Conservation (phyloP, 1,284 basidiomycete species). For the Cerrena zonata region DNA sequence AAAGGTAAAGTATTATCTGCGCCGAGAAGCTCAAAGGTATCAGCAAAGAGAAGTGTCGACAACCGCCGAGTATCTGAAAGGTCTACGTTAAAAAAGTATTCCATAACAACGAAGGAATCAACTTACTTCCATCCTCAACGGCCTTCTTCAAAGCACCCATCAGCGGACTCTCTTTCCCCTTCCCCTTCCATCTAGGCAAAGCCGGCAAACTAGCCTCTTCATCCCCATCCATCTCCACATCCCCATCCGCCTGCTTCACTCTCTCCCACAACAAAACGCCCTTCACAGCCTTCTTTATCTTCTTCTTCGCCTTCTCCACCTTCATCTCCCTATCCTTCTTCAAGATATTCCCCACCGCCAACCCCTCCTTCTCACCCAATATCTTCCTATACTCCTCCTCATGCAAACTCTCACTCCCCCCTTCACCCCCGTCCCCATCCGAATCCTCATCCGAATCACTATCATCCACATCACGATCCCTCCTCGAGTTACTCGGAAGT, state of each 20-base stretch:
- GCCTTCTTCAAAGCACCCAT: constrained; percentile 28
- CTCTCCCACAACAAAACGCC: constrained; percentile 21
- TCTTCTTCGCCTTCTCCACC: constrained; percentile 26
- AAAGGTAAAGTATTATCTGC: constrained; percentile 11
- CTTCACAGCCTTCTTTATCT: constrained; percentile 34
- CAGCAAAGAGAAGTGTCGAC: constrained; percentile 35
- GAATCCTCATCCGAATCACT: constrained; percentile 8
- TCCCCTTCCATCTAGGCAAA: constrained; percentile 6
- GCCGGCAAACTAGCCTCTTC: constrained; percentile 12
- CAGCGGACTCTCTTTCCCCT: constrained; percentile 8
- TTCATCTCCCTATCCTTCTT: constrained; percentile 30
- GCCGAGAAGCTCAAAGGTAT: constrained; percentile 12
- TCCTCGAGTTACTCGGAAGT: background rate
- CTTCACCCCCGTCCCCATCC: constrained; percentile 21
- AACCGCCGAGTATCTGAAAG: constrained; percentile 35
- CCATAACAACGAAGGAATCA: background rate
- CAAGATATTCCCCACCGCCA: constrained; percentile 39
- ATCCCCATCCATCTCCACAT: constrained; percentile 15
- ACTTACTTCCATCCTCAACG: constrained; percentile 35
- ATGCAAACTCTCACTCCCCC: constrained; percentile 29
- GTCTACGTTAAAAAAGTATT: background rate
- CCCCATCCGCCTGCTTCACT: constrained; percentile 8
- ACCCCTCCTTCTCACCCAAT: constrained; percentile 38
- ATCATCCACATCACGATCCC: constrained; percentile 5
- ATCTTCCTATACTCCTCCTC: constrained; percentile 34